Base-by-base conservation (phyloP, 441 rosid genomes). In the Melastoma candidum region DNA sequence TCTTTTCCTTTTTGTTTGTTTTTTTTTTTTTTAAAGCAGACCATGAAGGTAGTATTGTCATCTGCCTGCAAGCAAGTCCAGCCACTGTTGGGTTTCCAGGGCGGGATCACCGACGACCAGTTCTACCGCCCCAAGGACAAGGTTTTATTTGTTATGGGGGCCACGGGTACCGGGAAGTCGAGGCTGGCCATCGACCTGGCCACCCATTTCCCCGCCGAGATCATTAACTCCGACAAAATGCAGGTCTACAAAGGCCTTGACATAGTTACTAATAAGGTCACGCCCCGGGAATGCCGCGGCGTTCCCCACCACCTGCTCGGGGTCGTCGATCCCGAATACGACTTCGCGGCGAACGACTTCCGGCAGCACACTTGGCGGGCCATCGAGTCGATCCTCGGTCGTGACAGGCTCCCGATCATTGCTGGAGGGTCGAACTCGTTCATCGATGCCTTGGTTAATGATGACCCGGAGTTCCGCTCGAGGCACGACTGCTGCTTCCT, bases 161-260 rank as follows among this genome's bases (percentile, higher is more conserved):
- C 88, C 5, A 84, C 87, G 2, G 94, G 88, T 46, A 82, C 90
- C 3, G 94, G 96, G 0, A 87, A 87, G 51, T 87, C 96, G n/a
- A 77, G 79, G 48, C 74, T 84, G 0, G 94, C 96, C 11, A 78
- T 87, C 57, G 96, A 82, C 48, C 53, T 87, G 0, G 96, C 96
- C 12, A 69, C 74, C 46, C 80, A 69, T 11, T 76, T 82, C 49
- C 71, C 80, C 7, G 90, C 83, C 0, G 96, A 84, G 80, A 67
- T 87, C 3, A 52, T 87, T 2, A 84, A 87, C 43, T 82, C 84
- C 2, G 94, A 87, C 68, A 87, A 87, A 68, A 87, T 87, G 50
- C 96, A 87, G 72, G 83, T 87, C 11, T 76, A 77, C 39, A 74
- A 71, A 57, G 90, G 96, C 22, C 81, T 87, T 0, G 79, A 80